Base-by-base conservation (phyloP, 768 basidiomycete species). In the Astraeus odoratus region DNA sequence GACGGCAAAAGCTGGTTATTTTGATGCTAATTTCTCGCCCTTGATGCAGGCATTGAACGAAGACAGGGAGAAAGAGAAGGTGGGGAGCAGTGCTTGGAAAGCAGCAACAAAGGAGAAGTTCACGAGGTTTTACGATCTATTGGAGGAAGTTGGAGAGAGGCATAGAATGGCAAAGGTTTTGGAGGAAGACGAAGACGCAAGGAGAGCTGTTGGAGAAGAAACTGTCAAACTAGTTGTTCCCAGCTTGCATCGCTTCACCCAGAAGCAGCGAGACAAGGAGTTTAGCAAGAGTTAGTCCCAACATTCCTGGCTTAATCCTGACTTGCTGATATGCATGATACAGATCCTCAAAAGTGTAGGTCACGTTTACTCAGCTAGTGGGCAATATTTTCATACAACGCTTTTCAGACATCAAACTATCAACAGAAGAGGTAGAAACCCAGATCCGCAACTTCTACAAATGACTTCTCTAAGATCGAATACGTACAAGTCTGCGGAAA, bases 1-100 rank as follows among this genome's bases (percentile, higher is more conserved):
- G 29, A 88, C 80, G 1, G 83, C 88, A 34, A 89, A 89, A 61
- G 85, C 87, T 8, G 82, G 72, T 4, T 92, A 92, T 63, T 88
- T 88, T 48, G 88, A 90, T 50, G 71, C 83, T 19, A 91, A 88
- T 63, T 89, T 85, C 60, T 79, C 81, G 6, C 82, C 85, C 9
- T 66, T 91, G 40, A 78, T 91, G 69, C 83, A 86, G 46, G 54
- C 74, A 16, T 64, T 78, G 44, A 64, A 71, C 63, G 58, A 77
- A 67, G 67, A 79, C 66, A 56, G 59, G 19, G 61, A 57, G 51
- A 66, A 50, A 52, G 75, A 74, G 54, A 76, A 77, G 54, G 67
- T 61, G 6, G 73, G 72, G 22, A 63, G 62, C n/a, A 64, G 57
- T 23, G 63, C 59, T 10, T 64, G 63, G 61, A 78, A 77, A 63